Base-by-base conservation (phyloP, 2,329 filamentous ascomycete genomes). In the Pyrenophora tritici-repentis region DNA sequence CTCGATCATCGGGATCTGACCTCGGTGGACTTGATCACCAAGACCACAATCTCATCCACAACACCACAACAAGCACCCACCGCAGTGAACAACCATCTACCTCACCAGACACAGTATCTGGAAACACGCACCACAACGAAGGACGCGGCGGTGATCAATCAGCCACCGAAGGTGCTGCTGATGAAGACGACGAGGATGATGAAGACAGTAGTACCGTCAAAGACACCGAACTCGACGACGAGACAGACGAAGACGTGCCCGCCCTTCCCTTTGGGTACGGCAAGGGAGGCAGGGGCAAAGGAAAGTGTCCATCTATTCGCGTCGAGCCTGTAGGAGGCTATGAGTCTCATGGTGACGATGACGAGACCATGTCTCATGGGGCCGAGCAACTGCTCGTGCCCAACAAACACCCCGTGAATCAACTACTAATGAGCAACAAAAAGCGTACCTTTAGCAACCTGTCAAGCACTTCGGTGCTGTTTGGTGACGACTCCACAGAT, bases 371-470 rank as follows among this genome's bases (percentile, higher is more conserved):
- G 48, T 62, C 62, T 49, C 56, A 55, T 50, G 68, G 61, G 56
- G 62, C 61, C 59, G 70, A 68, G 62, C 38, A 39, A 13, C 10
- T 36, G 26, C 69, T 63, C 44, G 55, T 59, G 12, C 54, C 59
- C 46, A 64, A 59, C 58, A 71, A 70, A 45, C 59, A 66, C 22
- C 61, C 62, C 13, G 58, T 66, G 45, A 67, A 62, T 35, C 63
- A 67, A 16, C 47, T 67, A 36, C 58, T 67, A 17, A 65, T 59
- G 53, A 59, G 57, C 38, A 67, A 66, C 56, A 74, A 74, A 56
- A 74, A 75, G 51, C 72, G 73, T 38, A 72, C 70, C 22, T 71
- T 66, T 53, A 75, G 73, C 63, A 73, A 70, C 42, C 59, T 74
- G 9, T 74, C 71, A 40, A 73, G 68, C 58, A 73, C 63, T 13